Evolutionary conservation across 1,284 basidiomycete species (phyloP), one percentile per base, ranked within the genome.

Genomic region (Cutaneotrichosporon sp.): DNA sequence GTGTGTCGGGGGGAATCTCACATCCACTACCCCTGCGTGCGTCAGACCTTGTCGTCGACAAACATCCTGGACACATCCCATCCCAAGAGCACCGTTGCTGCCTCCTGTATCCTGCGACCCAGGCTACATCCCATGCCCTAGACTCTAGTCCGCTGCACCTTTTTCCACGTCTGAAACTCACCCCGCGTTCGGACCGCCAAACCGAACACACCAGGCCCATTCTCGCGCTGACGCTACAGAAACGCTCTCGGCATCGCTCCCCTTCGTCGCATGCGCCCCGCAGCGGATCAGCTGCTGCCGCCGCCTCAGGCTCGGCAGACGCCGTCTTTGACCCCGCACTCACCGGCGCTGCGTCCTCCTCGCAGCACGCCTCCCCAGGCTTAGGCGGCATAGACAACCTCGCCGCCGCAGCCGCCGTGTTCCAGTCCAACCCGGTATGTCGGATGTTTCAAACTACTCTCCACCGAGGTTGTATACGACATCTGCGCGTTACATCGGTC

Each of bases 371-470:
- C 14, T 51, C 56, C 3, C 50, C 50, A 4, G 43, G 44, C 15
- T 37, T 52, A 12, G 53, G 48, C 15, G 62, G 58, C 8, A 62
- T 64, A 21, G 59, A 62, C 15, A 61, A 58, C 18, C 53, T 62
- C 3, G 63, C 62, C 13, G 59, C 58, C 15, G 55, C 56, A 9
- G 61, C 61, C 1, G 61, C 52, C 4, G 53, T 56, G 13, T 54
- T 51, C 35, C 54, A 58, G 50, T 51, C 49, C 15, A 35, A 36
- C 18, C 53, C 47, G 30, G 53, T 56, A 35, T 30, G 52, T 54
- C 17, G 10, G 26, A 10, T 20, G 43, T 45, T 45, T 35, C 43
- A 45, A 12, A 20, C 23, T 17, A 33, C 5, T 3, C 17, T 33
- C 21, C 30, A 34, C 33, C 17, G 26, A 30, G 26, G 26, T 7